A percentile compares a stretch with the other conserved stretches of the same genome.
Conservation (phyloP, 192 early-diverging fungal species). For the Fimicolochytrium jonesii region DNA sequence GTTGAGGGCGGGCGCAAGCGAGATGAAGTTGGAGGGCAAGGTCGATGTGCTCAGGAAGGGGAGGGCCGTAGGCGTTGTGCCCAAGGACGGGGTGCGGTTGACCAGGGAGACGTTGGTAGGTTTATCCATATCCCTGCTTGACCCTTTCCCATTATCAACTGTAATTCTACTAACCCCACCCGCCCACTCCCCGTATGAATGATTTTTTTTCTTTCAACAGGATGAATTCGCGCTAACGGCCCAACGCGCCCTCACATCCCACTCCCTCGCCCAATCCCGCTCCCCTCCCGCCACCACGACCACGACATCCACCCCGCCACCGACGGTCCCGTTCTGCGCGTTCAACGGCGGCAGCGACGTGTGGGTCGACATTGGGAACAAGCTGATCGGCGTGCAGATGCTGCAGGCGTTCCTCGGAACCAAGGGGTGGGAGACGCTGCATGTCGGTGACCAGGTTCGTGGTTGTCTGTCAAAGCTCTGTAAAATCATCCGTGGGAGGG, state of each 20-base stretch:
- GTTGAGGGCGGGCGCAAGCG: conserved; percentile 52
- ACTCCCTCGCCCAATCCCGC: conserved; percentile 71
- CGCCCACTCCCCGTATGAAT: not conserved
- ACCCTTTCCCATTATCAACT: too few species aligned
- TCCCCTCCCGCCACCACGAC: conserved; percentile 90
- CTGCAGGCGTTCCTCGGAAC: conserved; percentile 64
- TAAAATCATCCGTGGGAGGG: too few species aligned
- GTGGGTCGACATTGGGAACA: conserved; percentile 94
- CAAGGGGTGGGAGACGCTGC: conserved; percentile 61
- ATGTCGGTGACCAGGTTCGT: conserved; percentile 79
- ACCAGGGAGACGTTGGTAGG: conserved; percentile 68
- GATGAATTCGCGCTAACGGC: conserved; percentile 79
- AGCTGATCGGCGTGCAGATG: conserved; percentile 85
- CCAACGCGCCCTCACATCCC: conserved; percentile 33
- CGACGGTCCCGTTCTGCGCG: conserved; percentile 86
- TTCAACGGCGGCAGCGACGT: conserved; percentile 90
- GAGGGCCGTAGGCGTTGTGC: conserved; percentile 70
- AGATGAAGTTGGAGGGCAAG: conserved; percentile 58
- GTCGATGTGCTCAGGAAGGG: conserved; percentile 71
- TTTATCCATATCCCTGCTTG: too few species aligned
- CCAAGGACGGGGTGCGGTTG: conserved; percentile 45
- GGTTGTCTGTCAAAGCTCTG: too few species aligned
- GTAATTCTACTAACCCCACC: too few species aligned
- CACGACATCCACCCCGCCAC: conserved; percentile 74
- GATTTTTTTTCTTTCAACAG: conserved; percentile 15